Evolutionary conservation across 2,329 filamentous ascomycete species (phyloP).

Genomic region (Penicillium sp.): DNA sequence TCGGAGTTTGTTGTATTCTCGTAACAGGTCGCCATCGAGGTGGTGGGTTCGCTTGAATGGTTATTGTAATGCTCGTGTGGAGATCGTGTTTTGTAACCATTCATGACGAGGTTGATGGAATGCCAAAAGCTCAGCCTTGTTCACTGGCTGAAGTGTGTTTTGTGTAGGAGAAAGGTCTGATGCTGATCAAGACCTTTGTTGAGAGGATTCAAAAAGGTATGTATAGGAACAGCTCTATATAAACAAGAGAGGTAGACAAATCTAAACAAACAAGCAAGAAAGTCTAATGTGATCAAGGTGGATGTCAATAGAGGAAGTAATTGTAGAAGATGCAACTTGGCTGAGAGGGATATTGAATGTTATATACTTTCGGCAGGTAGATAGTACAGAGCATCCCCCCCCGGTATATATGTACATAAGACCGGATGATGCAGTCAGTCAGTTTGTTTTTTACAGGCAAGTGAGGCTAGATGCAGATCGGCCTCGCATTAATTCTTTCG

Average conservation of each 20-base stretch:
- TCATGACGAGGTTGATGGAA: conserved; percentile 27
- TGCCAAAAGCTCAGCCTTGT: not conserved
- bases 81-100: conserved; percentile 36
- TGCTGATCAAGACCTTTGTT: not conserved
- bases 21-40: conserved; percentile 28
- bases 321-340: not conserved
- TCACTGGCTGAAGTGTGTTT: not conserved
- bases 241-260: not conserved
- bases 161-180: not conserved
- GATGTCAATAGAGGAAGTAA: not conserved
- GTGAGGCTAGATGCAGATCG: conserved; percentile 12
- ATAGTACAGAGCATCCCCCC: not conserved
- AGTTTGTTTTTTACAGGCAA: not conserved
- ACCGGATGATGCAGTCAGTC: not conserved
- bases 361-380: conserved; percentile 1
- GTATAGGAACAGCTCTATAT: not conserved
- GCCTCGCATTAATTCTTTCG: not conserved
- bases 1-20: conserved; percentile 29
- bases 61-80: conserved; percentile 27
- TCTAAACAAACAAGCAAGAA: not conserved
- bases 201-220: not conserved
- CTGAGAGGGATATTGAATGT: conserved; percentile 1
- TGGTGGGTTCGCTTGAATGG: conserved; percentile 4
- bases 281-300: not conserved
- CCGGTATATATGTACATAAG: conserved; percentile 1